Conservation (phyloP, 1,284 basidiomycete genomes). For the Cutaneotrichosporon cyanovorans region DNA sequence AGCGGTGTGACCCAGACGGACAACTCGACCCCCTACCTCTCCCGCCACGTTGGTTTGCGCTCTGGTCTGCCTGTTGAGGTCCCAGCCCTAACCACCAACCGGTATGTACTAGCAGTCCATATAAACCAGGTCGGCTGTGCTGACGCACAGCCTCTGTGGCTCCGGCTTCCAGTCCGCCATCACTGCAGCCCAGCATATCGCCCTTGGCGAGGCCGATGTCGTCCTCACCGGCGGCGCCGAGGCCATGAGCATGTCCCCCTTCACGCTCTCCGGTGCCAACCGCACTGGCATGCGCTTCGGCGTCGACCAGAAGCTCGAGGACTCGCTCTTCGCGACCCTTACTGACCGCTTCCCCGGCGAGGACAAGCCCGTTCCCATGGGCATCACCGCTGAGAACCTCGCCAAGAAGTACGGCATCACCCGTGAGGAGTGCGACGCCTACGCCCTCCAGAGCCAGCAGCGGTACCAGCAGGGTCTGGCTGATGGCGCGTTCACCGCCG, state of each 20-base stretch:
- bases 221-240: constrained; percentile 53
- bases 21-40: constrained; percentile 51
- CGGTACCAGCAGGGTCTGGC: constrained; percentile 52
- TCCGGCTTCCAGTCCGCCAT: constrained; percentile 53
- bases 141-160: constrained; percentile 48
- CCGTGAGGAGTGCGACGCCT: constrained; percentile 52
- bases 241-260: constrained; percentile 52
- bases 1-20: constrained; percentile 47
- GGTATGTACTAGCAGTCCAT: constrained; percentile 26
- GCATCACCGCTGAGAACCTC: constrained; percentile 53
- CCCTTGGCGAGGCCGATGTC: constrained; percentile 50
- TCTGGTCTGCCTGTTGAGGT: constrained; percentile 49
- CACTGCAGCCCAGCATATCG: constrained; percentile 51
- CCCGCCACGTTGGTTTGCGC: constrained; percentile 52
- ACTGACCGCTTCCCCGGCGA: constrained; percentile 50
- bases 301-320: constrained; percentile 52
- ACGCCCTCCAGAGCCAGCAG: constrained; percentile 52
- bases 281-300: constrained; percentile 44
- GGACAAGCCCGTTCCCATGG: constrained; percentile 48
- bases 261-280: constrained; percentile 45
- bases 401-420: constrained; percentile 52
- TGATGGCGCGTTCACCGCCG: constrained; percentile 51
- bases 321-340: constrained; percentile 51
- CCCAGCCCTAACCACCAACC: constrained; percentile 53
- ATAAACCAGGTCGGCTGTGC: background rate